A percentile compares a stretch with the other conserved stretches of the same genome.
Evolutionary conservation across 1,139 yeast species (phyloP).

Genomic region (Protomyces pachydermus): DNA sequence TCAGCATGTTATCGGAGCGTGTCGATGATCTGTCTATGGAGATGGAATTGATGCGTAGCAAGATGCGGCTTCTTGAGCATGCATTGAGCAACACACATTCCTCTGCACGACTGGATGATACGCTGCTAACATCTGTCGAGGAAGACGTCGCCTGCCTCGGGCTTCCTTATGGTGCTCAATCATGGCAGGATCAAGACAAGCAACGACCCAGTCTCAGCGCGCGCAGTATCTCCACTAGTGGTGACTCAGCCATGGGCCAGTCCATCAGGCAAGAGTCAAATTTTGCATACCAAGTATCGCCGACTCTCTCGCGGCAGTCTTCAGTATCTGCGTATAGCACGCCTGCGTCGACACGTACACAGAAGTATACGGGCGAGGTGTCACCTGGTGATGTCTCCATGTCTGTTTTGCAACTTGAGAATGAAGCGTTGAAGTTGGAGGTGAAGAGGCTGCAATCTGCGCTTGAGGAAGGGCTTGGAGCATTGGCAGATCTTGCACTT

Average conservation of each 20-base stretch:
- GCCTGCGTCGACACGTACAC: background rate
- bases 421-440: slow-evolving; percentile 8
- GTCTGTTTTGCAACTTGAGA: slow-evolving; percentile 8
- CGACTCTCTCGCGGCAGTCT: background rate
- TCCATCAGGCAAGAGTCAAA: background rate
- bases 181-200: background rate
- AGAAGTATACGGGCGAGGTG: background rate
- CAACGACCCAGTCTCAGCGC: background rate
- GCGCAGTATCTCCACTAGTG: background rate
- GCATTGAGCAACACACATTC: background rate
- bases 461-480: slow-evolving; percentile 24
- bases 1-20: slow-evolving; percentile 16
- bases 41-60: slow-evolving; percentile 11
- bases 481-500: slow-evolving; percentile 7
- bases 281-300: background rate
- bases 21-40: slow-evolving; percentile 11
- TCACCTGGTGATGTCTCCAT: slow-evolving; percentile 1
- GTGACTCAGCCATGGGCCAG: background rate
- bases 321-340: background rate
- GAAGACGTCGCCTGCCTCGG: background rate
- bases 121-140: background rate
- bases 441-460: slow-evolving; percentile 14
- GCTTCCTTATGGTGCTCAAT: background rate
- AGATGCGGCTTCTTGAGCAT: slow-evolving; percentile 6
- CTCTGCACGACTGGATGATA: background rate